Evolutionary conservation across 2,329 filamentous ascomycete genomes (phyloP).

Genomic region (Cordyceps javanica): DNA sequence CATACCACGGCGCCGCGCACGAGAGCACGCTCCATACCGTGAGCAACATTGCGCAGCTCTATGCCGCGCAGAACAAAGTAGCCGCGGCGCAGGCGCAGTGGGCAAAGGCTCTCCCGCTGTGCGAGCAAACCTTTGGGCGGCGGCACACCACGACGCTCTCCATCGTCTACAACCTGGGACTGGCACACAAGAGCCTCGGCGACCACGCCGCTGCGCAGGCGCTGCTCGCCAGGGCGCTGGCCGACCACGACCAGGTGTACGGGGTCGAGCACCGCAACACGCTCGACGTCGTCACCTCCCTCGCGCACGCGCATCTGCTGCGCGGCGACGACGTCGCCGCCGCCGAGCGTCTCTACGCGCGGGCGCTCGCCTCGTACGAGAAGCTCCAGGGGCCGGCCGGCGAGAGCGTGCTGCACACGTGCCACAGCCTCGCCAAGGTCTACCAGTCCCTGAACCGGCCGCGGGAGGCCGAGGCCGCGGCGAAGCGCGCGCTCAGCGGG

Average conservation of each 20-base stretch:
- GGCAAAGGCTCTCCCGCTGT: background rate
- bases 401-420: background rate
- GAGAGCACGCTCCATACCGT: background rate
- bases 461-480: background rate
- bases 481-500: background rate
- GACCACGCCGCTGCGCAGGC: background rate
- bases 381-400: background rate
- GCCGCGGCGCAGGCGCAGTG: background rate
- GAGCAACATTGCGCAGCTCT: background rate
- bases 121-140: background rate
- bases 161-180: background rate
- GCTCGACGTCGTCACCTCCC: background rate
- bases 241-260: background rate
- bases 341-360: background rate
- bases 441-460: background rate
- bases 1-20: background rate
- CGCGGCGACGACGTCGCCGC: background rate
- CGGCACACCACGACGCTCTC: background rate
- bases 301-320: background rate
- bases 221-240: background rate
- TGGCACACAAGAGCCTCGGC: constrained; percentile 4
- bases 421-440: constrained; percentile 8
- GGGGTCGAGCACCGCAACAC: background rate
- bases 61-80: background rate
- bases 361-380: background rate